Percentiles rank a stretch among this genome's conserved stretches.
Conservation (phyloP, 2,329 filamentous ascomycete genomes). For the Cladosporium sp. region DNA sequence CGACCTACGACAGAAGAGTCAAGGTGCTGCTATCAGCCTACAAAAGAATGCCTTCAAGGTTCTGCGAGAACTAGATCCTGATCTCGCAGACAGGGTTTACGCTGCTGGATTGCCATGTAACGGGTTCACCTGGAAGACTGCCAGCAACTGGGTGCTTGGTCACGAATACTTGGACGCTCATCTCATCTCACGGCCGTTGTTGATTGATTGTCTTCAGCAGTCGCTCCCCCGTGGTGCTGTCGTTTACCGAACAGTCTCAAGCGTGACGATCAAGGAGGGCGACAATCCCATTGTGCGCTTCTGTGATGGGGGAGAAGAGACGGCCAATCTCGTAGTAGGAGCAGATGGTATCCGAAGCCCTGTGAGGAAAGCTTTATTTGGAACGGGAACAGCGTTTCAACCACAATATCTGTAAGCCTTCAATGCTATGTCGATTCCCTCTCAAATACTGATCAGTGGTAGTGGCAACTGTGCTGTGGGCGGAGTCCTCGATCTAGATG, state of each 20-base stretch:
- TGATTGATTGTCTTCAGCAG: not conserved
- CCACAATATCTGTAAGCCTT: constrained; percentile 18
- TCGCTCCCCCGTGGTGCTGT: not conserved
- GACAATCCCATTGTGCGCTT: not conserved
- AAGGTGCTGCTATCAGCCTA: constrained; percentile 11
- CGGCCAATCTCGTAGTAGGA: constrained; percentile 15
- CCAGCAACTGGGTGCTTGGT: not conserved
- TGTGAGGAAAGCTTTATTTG: constrained; percentile 32
- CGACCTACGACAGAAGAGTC: constrained; percentile 1
- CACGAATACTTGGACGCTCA: constrained; percentile 1
- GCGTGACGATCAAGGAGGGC: not conserved
- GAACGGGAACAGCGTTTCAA: constrained; percentile 29
- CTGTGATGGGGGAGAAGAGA: constrained; percentile 9
- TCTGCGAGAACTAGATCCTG: not conserved
- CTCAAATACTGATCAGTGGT: not conserved
- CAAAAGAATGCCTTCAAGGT: constrained; percentile 7
- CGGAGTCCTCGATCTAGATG: constrained; percentile 37
- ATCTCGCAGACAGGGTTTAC: not conserved
- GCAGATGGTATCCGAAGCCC: constrained; percentile 18
- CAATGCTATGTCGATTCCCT: not conserved
- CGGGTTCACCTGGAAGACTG: constrained; percentile 6
- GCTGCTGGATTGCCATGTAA: constrained; percentile 4
- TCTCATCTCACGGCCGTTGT: not conserved
- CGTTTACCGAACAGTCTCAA: not conserved
- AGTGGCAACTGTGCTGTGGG: constrained; percentile 36